Base-by-base conservation (phyloP, 805 yeast species). In the Kurtzmaniella fragi region DNA sequence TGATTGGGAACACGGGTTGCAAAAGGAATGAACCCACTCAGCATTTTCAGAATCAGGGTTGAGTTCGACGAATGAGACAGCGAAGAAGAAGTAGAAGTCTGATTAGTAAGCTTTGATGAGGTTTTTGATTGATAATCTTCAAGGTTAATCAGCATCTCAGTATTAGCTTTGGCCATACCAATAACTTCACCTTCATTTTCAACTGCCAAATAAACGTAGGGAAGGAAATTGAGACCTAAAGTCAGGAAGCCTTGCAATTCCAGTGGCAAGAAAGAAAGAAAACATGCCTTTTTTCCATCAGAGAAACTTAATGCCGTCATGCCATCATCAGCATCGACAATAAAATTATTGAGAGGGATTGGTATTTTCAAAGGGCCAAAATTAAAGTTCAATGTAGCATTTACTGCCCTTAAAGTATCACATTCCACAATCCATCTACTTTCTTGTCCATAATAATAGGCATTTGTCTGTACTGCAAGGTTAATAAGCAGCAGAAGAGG, bases 381-480 rank as follows among this genome's bases (percentile, higher is more conserved):
- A 15, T 61, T 48, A 52, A 82, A 73, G 35, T 71, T 67, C 7
- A 84, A 39, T 0, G 71, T 59, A 1, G 86, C 88, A 17, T 70
- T 57, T 7, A 71, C 48, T 4, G 58, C 49, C 1, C 67, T 70
- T 12, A 82, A 60, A 26, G 51, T 47, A 10, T 71, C 59, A 61
- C 93, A 84, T 42, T 73, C 73, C 11, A 81, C 80, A 12, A 82
- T 49, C 91, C 91, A 84, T 13, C 70, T 50, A 17, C 62, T 64
- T 5, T 67, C 50, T 5, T 64, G 62, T 3, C 60, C 54, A 3
- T 74, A 69, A 52, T 76, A 84, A 45, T 69, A 74, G 0, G 91
- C 91, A 50, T 80, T 80, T 30, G 81, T 61, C 57, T 84, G 90
- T 17, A 83, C 67, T 0, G 90, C 87, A 25, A 84, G 57, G 47